Percentiles rank a stretch among this genome's conserved stretches.
phyloP scores from a whole-genome alignment of 345 rosid species.

The Salix koriyanagi region DNA sequence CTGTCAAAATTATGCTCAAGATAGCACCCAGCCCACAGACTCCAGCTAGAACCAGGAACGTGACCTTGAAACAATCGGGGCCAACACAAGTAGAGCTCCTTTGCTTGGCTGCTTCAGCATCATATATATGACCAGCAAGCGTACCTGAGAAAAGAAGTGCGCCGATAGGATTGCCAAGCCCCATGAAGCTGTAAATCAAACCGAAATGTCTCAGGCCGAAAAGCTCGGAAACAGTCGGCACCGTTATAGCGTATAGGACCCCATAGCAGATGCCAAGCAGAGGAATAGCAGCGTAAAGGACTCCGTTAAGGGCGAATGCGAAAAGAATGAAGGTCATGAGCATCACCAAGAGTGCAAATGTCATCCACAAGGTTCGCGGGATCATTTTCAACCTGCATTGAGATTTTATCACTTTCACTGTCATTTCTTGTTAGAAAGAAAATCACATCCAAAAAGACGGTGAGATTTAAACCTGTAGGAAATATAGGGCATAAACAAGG shows the following conservation, averaged over 20 bases:
- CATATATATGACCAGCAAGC: constrained; percentile 80
- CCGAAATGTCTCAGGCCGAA: constrained; percentile 88
- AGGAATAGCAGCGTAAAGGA: constrained; percentile 61
- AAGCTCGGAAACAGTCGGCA: constrained; percentile 86
- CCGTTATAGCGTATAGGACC: constrained; percentile 55
- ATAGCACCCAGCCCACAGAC: constrained; percentile 66
- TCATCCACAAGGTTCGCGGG: constrained; percentile 87
- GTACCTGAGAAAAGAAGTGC: constrained; percentile 81
- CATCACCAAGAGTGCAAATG: constrained; percentile 52
- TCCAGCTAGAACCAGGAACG: constrained; percentile 74
- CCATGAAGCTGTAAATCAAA: constrained; percentile 69
- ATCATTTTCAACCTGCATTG: constrained; percentile 52
- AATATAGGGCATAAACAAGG: not conserved
- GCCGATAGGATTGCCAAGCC: constrained; percentile 82
- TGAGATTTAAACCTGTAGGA: not conserved
- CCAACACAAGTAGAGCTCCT: constrained; percentile 73
- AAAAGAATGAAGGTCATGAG: constrained; percentile 51
- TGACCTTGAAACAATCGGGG: constrained; percentile 70
- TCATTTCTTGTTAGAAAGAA: not conserved
- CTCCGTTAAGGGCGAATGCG: constrained; percentile 48
- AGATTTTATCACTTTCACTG: not conserved
- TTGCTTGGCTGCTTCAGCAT: constrained; percentile 79
- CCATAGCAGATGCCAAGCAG: constrained; percentile 74
- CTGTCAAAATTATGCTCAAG: constrained; percentile 54
- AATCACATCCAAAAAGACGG: not conserved